Percentiles rank a stretch among this genome's conserved stretches.
These are phyloP conservation scores for Rickenella mellea DNA, from an alignment of 768 basidiomycete genomes.

Conservation along the genomic window DNA sequence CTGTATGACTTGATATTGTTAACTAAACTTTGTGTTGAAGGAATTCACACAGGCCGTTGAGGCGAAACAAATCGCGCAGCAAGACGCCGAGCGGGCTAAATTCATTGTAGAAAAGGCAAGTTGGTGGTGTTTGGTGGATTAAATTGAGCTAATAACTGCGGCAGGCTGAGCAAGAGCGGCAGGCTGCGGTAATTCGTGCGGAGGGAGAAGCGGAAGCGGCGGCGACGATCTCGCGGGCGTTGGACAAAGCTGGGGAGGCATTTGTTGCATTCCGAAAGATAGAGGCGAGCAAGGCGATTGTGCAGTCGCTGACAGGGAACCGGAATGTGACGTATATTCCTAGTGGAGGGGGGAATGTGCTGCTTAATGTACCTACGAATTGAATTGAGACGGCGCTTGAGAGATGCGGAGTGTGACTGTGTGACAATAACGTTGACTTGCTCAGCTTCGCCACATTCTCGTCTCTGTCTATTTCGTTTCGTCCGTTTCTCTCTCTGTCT, in stretches of 20 bases:
- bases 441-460: slow-evolving; percentile 13
- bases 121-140: not conserved
- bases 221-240: slow-evolving; percentile 77
- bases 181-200: slow-evolving; percentile 95
- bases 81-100: slow-evolving; percentile 98
- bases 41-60: slow-evolving; percentile 68
- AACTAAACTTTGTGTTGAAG: slow-evolving; percentile 10
- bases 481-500: slow-evolving; percentile 35
- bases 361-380: slow-evolving; percentile 71
- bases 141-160: slow-evolving; percentile 2
- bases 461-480: slow-evolving; percentile 27
- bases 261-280: slow-evolving; percentile 94
- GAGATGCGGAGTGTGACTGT: slow-evolving; percentile 5
- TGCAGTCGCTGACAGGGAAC: slow-evolving; percentile 67
- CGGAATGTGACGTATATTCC: slow-evolving; percentile 89
- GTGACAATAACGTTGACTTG: too few relatives aligned
- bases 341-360: slow-evolving; percentile 66
- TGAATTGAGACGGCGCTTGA: slow-evolving; percentile 7
- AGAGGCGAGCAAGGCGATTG: slow-evolving; percentile 97
- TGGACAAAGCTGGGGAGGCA: slow-evolving; percentile 92
- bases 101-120: slow-evolving; percentile 96
- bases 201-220: slow-evolving; percentile 99
- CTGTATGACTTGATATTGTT: slow-evolving; percentile 2
- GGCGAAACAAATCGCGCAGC: slow-evolving; percentile 99
- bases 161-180: slow-evolving; percentile 97